Evolutionary conservation across 225 moss, liverwort and hornwort genomes (phyloP).

Genomic region (Polytrichum commune): DNA sequence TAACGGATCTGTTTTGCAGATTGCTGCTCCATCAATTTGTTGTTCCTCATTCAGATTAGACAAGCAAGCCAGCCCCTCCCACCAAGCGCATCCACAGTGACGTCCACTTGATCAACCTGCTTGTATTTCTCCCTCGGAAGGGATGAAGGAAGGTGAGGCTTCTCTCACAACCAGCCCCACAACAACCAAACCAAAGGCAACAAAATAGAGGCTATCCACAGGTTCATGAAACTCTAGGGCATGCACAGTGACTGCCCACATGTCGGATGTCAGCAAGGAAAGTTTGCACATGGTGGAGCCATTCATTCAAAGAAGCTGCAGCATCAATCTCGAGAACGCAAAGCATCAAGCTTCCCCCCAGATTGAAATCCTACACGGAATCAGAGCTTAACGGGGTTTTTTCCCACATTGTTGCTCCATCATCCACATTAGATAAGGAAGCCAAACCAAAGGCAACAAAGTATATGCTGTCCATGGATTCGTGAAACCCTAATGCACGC

Average conservation of each 20-base stretch:
- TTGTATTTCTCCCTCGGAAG: slow-evolving; percentile 25
- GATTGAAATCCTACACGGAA: no score
- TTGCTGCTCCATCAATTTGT: no score
- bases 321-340: slow-evolving; percentile 44
- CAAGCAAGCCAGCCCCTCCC: slow-evolving; percentile 18
- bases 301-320: slow-evolving; percentile 58
- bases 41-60: no score
- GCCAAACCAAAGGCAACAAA: slow-evolving; percentile 52
- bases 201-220: slow-evolving; percentile 51
- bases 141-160: slow-evolving; percentile 18
- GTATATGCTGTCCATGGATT: slow-evolving; percentile 51
- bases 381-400: no score
- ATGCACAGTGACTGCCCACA: slow-evolving; percentile 88
- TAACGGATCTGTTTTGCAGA: no score
- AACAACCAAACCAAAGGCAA: slow-evolving; percentile 51
- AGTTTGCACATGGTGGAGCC: slow-evolving; percentile 87
- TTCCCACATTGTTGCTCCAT: no score
- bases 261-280: slow-evolving; percentile 84
- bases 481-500: slow-evolving; percentile 66
- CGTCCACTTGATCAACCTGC: slow-evolving; percentile 36
- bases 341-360: no score
- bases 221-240: slow-evolving; percentile 58
- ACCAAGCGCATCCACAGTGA: slow-evolving; percentile 18
- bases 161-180: slow-evolving; percentile 41
- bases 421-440: slow-evolving; percentile 8